phyloP scores from a whole-genome alignment of 1,284 basidiomycete genomes.

The Porphyrellus sp. region DNA sequence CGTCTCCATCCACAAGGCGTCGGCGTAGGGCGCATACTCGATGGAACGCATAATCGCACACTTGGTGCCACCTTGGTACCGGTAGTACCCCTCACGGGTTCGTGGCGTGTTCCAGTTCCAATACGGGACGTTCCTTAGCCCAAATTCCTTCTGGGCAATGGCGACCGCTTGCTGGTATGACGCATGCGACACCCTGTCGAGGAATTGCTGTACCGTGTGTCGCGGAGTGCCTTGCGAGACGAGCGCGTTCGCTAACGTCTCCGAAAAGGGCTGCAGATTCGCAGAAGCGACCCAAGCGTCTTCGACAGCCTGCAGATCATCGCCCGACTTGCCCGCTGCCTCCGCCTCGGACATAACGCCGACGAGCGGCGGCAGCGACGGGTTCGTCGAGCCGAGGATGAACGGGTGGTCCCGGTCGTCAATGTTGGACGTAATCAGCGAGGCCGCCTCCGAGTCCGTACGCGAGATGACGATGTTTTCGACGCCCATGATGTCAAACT shows the following conservation, averaged over 20 bases:
- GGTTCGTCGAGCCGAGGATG: conserved; percentile 90
- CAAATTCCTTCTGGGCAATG: conserved; percentile 80
- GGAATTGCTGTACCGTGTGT: conserved; percentile 54
- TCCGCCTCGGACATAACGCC: conserved; percentile 85
- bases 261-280: conserved; percentile 76
- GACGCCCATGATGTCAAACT: conserved; percentile 62
- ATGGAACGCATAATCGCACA: conserved; percentile 91
- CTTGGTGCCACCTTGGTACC: conserved; percentile 95
- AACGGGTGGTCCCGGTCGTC: conserved; percentile 96
- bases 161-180: conserved; percentile 71
- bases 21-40: conserved; percentile 92
- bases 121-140: conserved; percentile 68
- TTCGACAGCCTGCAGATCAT: conserved; percentile 82
- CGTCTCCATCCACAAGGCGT: conserved; percentile 97
- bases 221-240: conserved; percentile 56
- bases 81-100: conserved; percentile 94
- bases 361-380: conserved; percentile 66
- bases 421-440: conserved; percentile 94
- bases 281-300: conserved; percentile 83
- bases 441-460: conserved; percentile 90
- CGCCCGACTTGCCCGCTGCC: conserved; percentile 73
- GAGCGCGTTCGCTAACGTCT: conserved; percentile 73
- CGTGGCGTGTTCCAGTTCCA: conserved; percentile 96
- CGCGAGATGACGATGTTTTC: conserved; percentile 72
- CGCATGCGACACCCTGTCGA: conserved; percentile 56